Conservation (phyloP, 2,329 filamentous ascomycete genomes). For the Exophiala aquamarina region DNA sequence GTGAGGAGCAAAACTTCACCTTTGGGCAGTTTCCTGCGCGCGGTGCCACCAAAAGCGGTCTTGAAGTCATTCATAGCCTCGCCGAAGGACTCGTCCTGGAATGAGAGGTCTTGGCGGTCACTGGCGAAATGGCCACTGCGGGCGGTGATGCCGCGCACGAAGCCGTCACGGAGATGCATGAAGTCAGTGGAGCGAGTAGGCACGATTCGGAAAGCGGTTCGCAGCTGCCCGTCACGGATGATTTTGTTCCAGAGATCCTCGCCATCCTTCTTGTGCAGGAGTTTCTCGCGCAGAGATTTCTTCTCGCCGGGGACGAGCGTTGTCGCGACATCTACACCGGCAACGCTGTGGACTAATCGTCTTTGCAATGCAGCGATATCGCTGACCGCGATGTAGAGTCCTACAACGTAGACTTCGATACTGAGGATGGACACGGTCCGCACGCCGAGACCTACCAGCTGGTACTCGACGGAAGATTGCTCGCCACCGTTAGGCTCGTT, state of each 20-base stretch:
- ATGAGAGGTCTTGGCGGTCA: slow-evolving; percentile 43
- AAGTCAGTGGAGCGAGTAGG: slow-evolving; percentile 96
- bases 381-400: slow-evolving; percentile 81
- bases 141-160: slow-evolving; percentile 79
- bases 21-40: slow-evolving; percentile 69
- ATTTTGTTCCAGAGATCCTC: slow-evolving; percentile 74
- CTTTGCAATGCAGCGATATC: slow-evolving; percentile 81
- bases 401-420: slow-evolving; percentile 93
- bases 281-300: slow-evolving; percentile 64
- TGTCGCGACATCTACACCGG: slow-evolving; percentile 60
- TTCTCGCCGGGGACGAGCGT: slow-evolving; percentile 82
- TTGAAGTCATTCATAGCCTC: slow-evolving; percentile 75
- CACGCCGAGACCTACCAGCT: slow-evolving; percentile 82
- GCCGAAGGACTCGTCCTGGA: slow-evolving; percentile 71
- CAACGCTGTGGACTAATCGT: slow-evolving; percentile 70
- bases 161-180: slow-evolving; percentile 85
- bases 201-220: slow-evolving; percentile 78
- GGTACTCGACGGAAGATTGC: slow-evolving; percentile 67
- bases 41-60: slow-evolving; percentile 72
- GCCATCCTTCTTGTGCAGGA: slow-evolving; percentile 69
- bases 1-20: slow-evolving; percentile 72
- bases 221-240: slow-evolving; percentile 65
- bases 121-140: slow-evolving; percentile 62
- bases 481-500: slow-evolving; percentile 35
- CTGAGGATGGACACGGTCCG: slow-evolving; percentile 85